Percentiles rank a stretch among this genome's conserved stretches.
These are phyloP conservation scores for Microdochium trichocladiopsis DNA, from an alignment of 2,329 filamentous ascomycete species.

Conservation along the genomic window DNA sequence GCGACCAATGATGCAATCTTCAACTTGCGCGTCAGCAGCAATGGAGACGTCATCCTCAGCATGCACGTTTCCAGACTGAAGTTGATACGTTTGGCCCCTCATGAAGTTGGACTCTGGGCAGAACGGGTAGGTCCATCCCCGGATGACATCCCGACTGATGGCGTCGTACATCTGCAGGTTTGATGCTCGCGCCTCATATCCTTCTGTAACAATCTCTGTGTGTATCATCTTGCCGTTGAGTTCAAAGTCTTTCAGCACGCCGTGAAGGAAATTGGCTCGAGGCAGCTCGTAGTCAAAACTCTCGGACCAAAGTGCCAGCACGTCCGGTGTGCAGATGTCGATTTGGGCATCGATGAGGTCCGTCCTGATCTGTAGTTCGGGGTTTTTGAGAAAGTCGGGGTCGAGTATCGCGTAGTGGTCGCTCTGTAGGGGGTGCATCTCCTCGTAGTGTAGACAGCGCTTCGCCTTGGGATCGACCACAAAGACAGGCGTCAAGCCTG, in stretches of 20 bases:
- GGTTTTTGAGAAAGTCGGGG: slow-evolving; percentile 65
- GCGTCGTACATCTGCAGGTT: slow-evolving; percentile 88
- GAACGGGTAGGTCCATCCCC: slow-evolving; percentile 81
- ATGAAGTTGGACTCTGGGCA: slow-evolving; percentile 85
- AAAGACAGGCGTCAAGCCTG: slow-evolving; percentile 73
- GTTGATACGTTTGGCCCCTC: slow-evolving; percentile 67
- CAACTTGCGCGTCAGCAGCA: slow-evolving; percentile 63
- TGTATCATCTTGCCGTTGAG: slow-evolving; percentile 97
- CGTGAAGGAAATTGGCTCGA: slow-evolving; percentile 80
- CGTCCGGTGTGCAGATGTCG: slow-evolving; percentile 95
- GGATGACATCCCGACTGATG: slow-evolving; percentile 78
- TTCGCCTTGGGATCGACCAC: slow-evolving; percentile 75
- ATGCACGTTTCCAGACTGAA: slow-evolving; percentile 63
- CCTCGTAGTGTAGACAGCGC: slow-evolving; percentile 89
- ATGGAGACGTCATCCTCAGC: slow-evolving; percentile 73
- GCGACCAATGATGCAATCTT: slow-evolving; percentile 68
- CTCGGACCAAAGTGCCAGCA: slow-evolving; percentile 91
- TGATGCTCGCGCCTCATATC: slow-evolving; percentile 80
- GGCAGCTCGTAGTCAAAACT: slow-evolving; percentile 95
- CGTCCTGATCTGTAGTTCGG: slow-evolving; percentile 73
- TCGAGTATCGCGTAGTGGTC: slow-evolving; percentile 67
- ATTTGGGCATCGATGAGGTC: slow-evolving; percentile 93
- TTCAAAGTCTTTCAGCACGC: slow-evolving; percentile 93
- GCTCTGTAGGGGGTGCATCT: slow-evolving; percentile 65
- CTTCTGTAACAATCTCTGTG: slow-evolving; percentile 73